Base-by-base conservation (phyloP, 805 yeast species). In the Metschnikowia gelsemii region DNA sequence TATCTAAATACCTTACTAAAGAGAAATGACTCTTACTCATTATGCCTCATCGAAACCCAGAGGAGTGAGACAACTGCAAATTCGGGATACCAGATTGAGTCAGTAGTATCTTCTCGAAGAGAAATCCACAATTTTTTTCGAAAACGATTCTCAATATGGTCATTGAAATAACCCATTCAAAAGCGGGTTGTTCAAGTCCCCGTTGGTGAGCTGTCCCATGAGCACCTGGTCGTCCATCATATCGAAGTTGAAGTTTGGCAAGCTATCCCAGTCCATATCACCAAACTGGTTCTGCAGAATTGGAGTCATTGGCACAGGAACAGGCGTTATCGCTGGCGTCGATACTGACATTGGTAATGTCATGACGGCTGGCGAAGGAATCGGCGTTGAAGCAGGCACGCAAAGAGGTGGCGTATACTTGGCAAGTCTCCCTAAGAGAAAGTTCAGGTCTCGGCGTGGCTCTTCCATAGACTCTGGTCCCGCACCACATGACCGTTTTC, bases 181-280 rank as follows among this genome's bases (percentile, higher is more conserved):
- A n/a, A 49, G 19, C 11, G 51, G 43, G 18, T 31, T 43, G 42
- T 39, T 37, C 28, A 49, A 46, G 36, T 48, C 49, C 8, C 49
- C 49, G 7, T 35, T 33, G 19, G 46, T 54, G 24, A 61, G 50
- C 40, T 58, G 63, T 18, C 46, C 54, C 43, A 61, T 50, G 28
- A 61, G 43, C 14, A 39, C 47, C 29, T 59, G 64, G 39, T 59
- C 63, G 27, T 54, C 55, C 38, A 64, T 49, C 40, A 63, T 55
- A 40, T 65, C 68, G 31, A 63, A 56, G 40, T 62, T 61, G 44
- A 63, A 59, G 18, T 63, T 54, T 19, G 56, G 54, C 27, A 52
- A 44, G 25, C 46, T 48, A 37, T 50, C 53, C 56, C 56, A 52
- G 33, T 52, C 54, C 34, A 52, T 38, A 18, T 23, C 38, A 19